Base-by-base conservation (phyloP, 805 yeast species). In the Phaffomyces opuntiae region DNA sequence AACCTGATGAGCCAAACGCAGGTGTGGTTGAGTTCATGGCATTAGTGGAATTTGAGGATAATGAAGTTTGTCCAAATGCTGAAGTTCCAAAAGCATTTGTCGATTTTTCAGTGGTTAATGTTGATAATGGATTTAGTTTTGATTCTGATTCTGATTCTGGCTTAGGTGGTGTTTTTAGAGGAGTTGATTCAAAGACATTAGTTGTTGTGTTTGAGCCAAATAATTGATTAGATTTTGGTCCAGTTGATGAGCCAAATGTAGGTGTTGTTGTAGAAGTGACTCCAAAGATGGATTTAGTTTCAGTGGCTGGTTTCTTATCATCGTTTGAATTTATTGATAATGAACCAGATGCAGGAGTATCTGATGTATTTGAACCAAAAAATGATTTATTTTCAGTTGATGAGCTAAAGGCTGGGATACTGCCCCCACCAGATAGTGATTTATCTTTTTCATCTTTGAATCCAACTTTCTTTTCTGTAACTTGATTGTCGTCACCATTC, bases 1-100 rank as follows among this genome's bases (percentile, higher is more conserved):
- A 57, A 4, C 25, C 5, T 29, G 40, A 36, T 19, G 39, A 26
- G 21, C 44, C 57, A 41, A 55, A 54, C 9, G 36, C 34, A 32
- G 34, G 34, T 13, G 14, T n/a, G 8, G 13, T n/a, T 14, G 34
- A 32, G 7, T 32, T 14, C 2, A 7, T 13, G 5, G 34, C 14
- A 32, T 13, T n/a, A 6, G 34, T 32, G 9, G 7, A 9, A 32
- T 32, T 32, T 13, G 34, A 32, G 13, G 9, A 3, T 32, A 32
- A 13, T 32, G 34, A 14, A 14, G 9, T n/a, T 32, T 13, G n/a
- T 25, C 37, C 39, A 48, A 39, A 29, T 4, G 42, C 44, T 9
- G 57, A 31, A 13, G 6, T 7, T 13, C 34, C 34, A 32, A 32
- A 32, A 32, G n/a, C 34, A 14, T n/a, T n/a, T 14, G 16, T 13